A percentile compares a stretch with the other conserved stretches of the same genome.
phyloP scores from a whole-genome alignment of 2,329 filamentous ascomycete genomes.

The Aspergillus clavatus region DNA sequence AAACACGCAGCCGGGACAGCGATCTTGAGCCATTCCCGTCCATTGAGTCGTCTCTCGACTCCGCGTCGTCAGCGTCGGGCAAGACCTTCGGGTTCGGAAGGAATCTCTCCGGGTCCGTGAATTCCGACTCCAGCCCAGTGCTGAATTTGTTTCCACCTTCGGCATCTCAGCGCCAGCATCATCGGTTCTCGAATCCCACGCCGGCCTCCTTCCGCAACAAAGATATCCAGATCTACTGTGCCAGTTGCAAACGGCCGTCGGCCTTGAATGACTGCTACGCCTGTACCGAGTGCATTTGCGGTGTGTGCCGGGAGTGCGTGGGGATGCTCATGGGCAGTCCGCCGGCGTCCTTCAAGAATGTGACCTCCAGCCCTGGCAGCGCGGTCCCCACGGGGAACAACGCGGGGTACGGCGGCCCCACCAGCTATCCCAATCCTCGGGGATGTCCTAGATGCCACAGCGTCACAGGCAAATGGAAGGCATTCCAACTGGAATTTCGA shows the following conservation, averaged over 20 bases:
- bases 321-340: slow-evolving; percentile 42
- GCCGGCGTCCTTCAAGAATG: slow-evolving; percentile 35
- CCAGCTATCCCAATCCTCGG: slow-evolving; percentile 36
- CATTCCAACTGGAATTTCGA: slow-evolving; percentile 46
- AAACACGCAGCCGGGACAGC: slow-evolving; percentile 49
- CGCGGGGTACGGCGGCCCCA: slow-evolving; percentile 25
- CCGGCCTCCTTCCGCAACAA: slow-evolving; percentile 48
- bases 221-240: slow-evolving; percentile 83
- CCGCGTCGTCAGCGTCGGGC: slow-evolving; percentile 46
- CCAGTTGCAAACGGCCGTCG: slow-evolving; percentile 74
- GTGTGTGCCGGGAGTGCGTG: slow-evolving; percentile 83
- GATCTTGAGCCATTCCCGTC: slow-evolving; percentile 78
- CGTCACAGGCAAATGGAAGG: slow-evolving; percentile 45
- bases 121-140: slow-evolving; percentile 58
- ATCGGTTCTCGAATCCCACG: slow-evolving; percentile 45
- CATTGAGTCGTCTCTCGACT: slow-evolving; percentile 72
- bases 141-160: slow-evolving; percentile 37
- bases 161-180: slow-evolving; percentile 33
- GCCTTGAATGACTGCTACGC: slow-evolving; percentile 80
- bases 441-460: slow-evolving; percentile 45
- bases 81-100: slow-evolving; percentile 66
- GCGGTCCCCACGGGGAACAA: slow-evolving; percentile 23
- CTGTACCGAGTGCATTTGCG: slow-evolving; percentile 94
- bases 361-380: slow-evolving; percentile 29
- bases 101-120: slow-evolving; percentile 63